Percentiles rank a stretch among this genome's conserved stretches.
These are phyloP conservation scores for Claviceps citrina DNA, from an alignment of 2,329 filamentous ascomycete genomes.

Conservation along the genomic window DNA sequence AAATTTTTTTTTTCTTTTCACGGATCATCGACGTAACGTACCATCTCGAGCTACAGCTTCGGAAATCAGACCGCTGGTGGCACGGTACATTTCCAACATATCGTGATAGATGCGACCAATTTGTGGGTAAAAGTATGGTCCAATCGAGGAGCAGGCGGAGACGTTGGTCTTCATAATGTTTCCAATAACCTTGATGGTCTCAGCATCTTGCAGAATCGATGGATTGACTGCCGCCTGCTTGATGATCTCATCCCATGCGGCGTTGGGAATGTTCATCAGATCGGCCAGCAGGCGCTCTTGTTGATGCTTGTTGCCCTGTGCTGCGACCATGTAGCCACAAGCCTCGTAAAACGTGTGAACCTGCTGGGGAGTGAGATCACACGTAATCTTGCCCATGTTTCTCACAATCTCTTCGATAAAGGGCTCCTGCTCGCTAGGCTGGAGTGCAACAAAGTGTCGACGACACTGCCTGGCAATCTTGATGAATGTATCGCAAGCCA, in stretches of 20 bases:
- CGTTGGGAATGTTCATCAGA: constrained; percentile 84
- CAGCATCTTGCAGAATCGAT: constrained; percentile 71
- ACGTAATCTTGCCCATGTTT: constrained; percentile 90
- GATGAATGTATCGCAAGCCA: constrained; percentile 99
- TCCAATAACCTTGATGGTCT: constrained; percentile 95
- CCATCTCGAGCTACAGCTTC: constrained; percentile 78
- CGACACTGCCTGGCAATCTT: constrained; percentile 98
- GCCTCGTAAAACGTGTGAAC: constrained; percentile 98
- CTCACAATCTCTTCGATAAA: constrained; percentile 98
- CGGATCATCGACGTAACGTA: constrained; percentile 23
- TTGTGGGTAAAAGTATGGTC: constrained; percentile 94
- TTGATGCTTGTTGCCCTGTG: constrained; percentile 85
- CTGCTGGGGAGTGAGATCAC: constrained; percentile 87
- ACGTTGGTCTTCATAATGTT: constrained; percentile 99
- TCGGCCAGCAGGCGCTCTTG: constrained; percentile 86
- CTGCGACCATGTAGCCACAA: constrained; percentile 97
- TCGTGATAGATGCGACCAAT: constrained; percentile 96
- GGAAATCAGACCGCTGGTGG: constrained; percentile 90
- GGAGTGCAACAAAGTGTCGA: constrained; percentile 88
- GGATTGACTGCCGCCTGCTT: constrained; percentile 72
- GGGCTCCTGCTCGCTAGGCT: constrained; percentile 84
- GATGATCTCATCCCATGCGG: constrained; percentile 93
- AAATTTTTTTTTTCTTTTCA: too few species aligned
- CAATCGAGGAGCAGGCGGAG: constrained; percentile 92
- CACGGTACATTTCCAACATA: constrained; percentile 98